Base-by-base conservation (phyloP, 2,329 filamentous ascomycete species). In the Periconia macrospinosa region DNA sequence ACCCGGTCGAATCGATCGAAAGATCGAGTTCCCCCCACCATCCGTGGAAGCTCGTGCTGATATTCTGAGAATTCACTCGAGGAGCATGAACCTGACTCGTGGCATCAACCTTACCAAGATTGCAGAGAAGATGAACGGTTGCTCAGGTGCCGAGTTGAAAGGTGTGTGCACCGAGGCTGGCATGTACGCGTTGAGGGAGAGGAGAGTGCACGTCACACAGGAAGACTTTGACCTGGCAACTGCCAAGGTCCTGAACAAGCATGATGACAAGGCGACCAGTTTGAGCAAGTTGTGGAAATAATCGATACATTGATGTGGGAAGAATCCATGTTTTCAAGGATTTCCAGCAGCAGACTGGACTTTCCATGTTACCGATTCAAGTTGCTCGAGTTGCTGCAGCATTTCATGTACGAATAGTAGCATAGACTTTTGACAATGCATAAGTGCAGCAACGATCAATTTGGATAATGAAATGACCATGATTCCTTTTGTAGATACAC, bases 71-170 rank as follows among this genome's bases (percentile, higher is more conserved):
- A 99, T 99, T 68, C 94, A 99, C 81, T 95, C 90, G 66, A 86
- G 94, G 68, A 96, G 92, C 78, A 99, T 99, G 94, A 99, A 99
- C 79, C 78, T 99, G 67, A 99, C 94, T 14, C 86, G 94, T 70
- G 94, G 94, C 49, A 97, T 99, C 80, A 96, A 99, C 78, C 81
- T 99, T 61, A 96, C 85, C 68, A 99, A 99, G 86, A 96, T 97
- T 67, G 94, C 94, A 30, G 94, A 99, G 82, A 97, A 97, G 85
- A 99, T 99, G 94, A 97, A 97, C 70, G 94, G 94, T 48, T 99
- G 94, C 78, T 97, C 92, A 2, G 94, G 94, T 56, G 94, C 94
- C 50, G 94, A 99, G 78, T 79, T 99, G 66, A 99, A 99, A 86
- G 94, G 94, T 80, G 94, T 99, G 45, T 99, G 94, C 76, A 99